A percentile compares a stretch with the other conserved stretches of the same genome.
Conservation (phyloP, 768 basidiomycete genomes). For the Phlebiopsis gigantea region DNA sequence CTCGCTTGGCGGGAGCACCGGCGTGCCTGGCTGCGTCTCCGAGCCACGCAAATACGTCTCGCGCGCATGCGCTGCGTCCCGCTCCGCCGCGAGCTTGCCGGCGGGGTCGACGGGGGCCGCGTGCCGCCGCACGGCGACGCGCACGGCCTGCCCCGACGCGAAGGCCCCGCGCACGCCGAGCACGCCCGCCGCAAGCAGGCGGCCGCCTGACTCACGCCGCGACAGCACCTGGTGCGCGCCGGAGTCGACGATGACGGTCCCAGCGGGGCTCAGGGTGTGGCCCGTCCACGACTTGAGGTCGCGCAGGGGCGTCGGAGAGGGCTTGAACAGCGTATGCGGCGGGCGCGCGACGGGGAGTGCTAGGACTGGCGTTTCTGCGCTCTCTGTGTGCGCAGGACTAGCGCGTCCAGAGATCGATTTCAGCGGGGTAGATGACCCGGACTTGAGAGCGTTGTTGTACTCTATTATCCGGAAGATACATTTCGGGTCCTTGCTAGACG, state of each 20-base stretch:
- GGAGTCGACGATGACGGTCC: conserved; percentile 80
- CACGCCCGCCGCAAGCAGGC: conserved; percentile 90
- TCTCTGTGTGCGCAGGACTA: conserved; percentile 12
- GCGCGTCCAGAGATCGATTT: conserved; percentile 23
- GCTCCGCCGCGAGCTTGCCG: conserved; percentile 6
- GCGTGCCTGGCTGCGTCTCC: conserved; percentile 53
- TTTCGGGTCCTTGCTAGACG: conserved; percentile 73
- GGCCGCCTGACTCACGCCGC: conserved; percentile 81
- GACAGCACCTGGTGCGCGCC: conserved; percentile 88
- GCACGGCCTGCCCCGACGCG: conserved; percentile 92
- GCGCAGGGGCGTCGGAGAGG: conserved; percentile 62
- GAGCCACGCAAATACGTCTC: conserved; percentile 36
- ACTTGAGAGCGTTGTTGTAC: conserved; percentile 49
- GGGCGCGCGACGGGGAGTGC: conserved; percentile 41
- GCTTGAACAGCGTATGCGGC: conserved; percentile 84
- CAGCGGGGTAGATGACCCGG: conserved; percentile 30
- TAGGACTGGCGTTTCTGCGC: background rate
- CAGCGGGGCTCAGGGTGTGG: conserved; percentile 89
- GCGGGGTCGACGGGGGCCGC: conserved; percentile 15
- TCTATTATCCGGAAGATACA: conserved; percentile 80
- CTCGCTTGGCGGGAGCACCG: conserved; percentile 37
- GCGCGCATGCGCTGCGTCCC: conserved; percentile 25
- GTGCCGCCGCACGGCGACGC: conserved; percentile 56
- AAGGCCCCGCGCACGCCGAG: conserved; percentile 83
- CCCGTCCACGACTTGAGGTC: conserved; percentile 96